Evolutionary conservation across 2,329 filamentous ascomycete genomes (phyloP).

Genomic region (Beauveria asiatica): DNA sequence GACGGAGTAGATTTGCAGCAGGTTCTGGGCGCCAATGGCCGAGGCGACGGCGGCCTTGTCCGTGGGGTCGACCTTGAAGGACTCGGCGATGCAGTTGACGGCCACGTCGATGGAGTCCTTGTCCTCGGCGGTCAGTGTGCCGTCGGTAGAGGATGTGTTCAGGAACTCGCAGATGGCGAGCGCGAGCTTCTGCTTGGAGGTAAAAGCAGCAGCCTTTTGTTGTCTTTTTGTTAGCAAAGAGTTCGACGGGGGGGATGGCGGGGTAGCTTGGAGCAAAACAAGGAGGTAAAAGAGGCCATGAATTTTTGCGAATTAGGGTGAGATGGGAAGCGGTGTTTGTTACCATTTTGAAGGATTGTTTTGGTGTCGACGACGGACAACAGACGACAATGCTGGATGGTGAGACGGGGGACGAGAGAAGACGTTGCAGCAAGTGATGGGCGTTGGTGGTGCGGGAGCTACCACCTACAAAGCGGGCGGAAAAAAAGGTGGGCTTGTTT

Average conservation of each 20-base stretch:
- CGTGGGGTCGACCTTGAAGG: constrained; percentile 86
- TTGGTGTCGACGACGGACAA: too few relatives aligned
- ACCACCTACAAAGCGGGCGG: too few relatives aligned
- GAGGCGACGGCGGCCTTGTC: constrained; percentile 64
- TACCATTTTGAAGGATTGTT: too few relatives aligned
- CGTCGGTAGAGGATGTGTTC: constrained; percentile 72
- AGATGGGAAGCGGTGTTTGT: background rate
- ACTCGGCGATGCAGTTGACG: constrained; percentile 86
- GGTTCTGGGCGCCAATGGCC: constrained; percentile 77
- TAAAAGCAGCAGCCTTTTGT: constrained; percentile 24
- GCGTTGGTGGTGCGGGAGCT: background rate
- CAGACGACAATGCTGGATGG: too few relatives aligned
- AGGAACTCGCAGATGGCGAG: constrained; percentile 97
- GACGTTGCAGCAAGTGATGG: background rate
- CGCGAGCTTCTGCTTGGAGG: constrained; percentile 74
- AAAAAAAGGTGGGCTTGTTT: background rate
- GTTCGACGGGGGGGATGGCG: background rate
- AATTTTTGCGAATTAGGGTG: too few relatives aligned
- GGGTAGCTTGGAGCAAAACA: background rate
- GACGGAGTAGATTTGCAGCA: constrained; percentile 85
- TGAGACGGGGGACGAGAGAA: too few relatives aligned
- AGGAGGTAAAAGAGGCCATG: too few relatives aligned
- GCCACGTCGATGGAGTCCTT: constrained; percentile 91
- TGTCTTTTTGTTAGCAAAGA: background rate
- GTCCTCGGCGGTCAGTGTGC: constrained; percentile 80